Evolutionary conservation across 106 monocot genomes (phyloP), one percentile per base, ranked within the genome.

Genomic region (Dendrobium officinale): DNA sequence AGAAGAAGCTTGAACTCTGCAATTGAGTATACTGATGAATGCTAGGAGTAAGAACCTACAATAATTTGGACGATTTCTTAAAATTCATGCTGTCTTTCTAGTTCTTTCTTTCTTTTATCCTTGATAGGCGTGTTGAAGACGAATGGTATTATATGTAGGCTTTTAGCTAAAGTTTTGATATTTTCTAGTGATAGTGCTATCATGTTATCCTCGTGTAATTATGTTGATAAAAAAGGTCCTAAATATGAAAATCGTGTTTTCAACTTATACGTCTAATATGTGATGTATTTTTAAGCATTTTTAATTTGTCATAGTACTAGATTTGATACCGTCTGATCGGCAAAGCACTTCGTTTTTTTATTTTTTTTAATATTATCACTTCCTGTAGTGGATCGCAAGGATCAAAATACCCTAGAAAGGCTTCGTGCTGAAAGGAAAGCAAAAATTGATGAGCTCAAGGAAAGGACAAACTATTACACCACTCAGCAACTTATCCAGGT

Each of bases 401-500:
- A 99, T 70, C 89, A 99, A 84, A 99, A 90, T 51, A 93, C 80
- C 18, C 91, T 99, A 73, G 98, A 99, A 84, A 91, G 77, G 67
- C 82, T 99, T 40, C 87, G 98, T 81, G 92, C 91, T 64, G 98
- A 99, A 80, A 86, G 98, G 81, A 91, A 99, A 86, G 89, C 87
- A 27, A 99, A 99, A 84, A 89, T 99, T 42, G 88, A 99, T 83
- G 98, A 99, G 79, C 95, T 99, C 40, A 99, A 99, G 85, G 98
- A 99, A 84, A 89, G 83, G 85, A 99, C 98, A 82, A 99, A 99
- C 77, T 99, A 95, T 81, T 99, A 99, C 84, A 85, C 87, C 29
- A 99, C 92, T 40, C 98, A 99, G 79, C 92, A 95, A 33, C 98
- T 99, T 59, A 99, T 99, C 82, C 98, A 99, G 90, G 94, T 91